phyloP scores from a whole-genome alignment of 768 basidiomycete genomes.

The Amanita pallidorosea region DNA sequence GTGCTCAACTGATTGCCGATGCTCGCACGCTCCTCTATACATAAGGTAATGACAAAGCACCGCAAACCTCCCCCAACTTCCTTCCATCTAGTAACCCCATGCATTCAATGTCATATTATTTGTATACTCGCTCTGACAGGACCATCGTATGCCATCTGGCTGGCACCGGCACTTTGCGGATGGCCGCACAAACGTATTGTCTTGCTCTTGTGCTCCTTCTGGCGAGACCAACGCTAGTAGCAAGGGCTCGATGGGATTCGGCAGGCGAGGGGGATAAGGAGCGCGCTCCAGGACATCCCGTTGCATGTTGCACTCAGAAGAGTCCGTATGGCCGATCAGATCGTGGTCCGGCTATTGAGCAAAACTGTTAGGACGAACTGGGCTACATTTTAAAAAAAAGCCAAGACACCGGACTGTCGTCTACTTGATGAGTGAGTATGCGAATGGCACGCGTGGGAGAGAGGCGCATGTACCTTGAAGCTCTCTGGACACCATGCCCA shows the following conservation, averaged over 20 bases:
- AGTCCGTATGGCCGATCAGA: too few species aligned
- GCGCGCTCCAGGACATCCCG: neutral
- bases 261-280: neutral
- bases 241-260: neutral
- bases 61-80: neutral
- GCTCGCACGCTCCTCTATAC: too few species aligned
- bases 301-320: too few species aligned
- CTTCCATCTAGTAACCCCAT: neutral
- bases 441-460: neutral
- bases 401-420: neutral
- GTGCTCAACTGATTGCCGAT: neutral
- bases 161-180: neutral
- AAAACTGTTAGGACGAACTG: neutral
- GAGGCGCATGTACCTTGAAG: constrained; percentile 8
- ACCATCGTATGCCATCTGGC: neutral
- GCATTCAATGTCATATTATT: neutral
- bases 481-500: constrained; percentile 21
- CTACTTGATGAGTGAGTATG: neutral
- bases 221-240: neutral
- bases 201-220: neutral
- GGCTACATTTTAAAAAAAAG: neutral
- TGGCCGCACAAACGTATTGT: neutral
- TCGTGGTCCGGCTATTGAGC: neutral
- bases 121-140: neutral
- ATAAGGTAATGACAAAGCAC: neutral